Evolutionary conservation across 192 early-diverging fungal genomes (phyloP).

Genomic region (Podila epigama): DNA sequence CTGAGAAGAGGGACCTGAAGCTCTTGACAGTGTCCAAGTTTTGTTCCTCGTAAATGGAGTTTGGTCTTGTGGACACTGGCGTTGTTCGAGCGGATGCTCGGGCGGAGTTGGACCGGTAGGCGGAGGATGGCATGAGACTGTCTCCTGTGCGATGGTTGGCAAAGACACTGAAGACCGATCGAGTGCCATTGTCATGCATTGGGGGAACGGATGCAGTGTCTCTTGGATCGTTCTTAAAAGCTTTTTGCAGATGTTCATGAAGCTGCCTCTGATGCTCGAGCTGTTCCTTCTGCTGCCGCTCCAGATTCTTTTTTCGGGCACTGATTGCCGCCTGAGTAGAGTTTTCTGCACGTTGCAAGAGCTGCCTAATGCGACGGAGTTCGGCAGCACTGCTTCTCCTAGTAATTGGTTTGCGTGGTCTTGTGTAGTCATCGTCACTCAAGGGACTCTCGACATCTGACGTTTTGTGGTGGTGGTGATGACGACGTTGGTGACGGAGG

Average conservation of each 20-base stretch:
- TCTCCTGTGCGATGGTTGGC: constrained; percentile 7
- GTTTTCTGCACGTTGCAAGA: constrained; percentile 42
- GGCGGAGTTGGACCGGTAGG: neutral
- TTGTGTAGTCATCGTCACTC: constrained; percentile 13
- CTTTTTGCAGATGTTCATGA: constrained; percentile 14
- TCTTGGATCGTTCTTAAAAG: constrained; percentile 15
- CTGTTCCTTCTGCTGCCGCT: constrained; percentile 11
- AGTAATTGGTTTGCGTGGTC: constrained; percentile 3
- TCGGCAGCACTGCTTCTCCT: constrained; percentile 34
- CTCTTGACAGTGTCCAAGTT: constrained; percentile 38
- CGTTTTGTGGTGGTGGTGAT: constrained; percentile 3
- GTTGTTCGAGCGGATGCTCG: neutral
- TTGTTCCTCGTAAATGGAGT: constrained; percentile 29
- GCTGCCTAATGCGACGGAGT: constrained; percentile 31
- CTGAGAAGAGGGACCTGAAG: constrained; percentile 36
- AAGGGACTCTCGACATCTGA: constrained; percentile 7
- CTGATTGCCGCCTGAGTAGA: constrained; percentile 23
- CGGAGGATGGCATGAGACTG: neutral
- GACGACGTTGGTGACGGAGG: neutral
- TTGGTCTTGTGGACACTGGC: constrained; percentile 24
- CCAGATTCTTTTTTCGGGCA: constrained; percentile 19
- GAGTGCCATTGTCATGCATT: constrained; percentile 4
- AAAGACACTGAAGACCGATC: constrained; percentile 19
- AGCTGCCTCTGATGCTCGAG: constrained; percentile 5
- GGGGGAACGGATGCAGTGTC: constrained; percentile 24